Evolutionary conservation across 257 asterid species (phyloP), one percentile per base, ranked within the genome.

Genomic region (Forsythia suspensa): DNA sequence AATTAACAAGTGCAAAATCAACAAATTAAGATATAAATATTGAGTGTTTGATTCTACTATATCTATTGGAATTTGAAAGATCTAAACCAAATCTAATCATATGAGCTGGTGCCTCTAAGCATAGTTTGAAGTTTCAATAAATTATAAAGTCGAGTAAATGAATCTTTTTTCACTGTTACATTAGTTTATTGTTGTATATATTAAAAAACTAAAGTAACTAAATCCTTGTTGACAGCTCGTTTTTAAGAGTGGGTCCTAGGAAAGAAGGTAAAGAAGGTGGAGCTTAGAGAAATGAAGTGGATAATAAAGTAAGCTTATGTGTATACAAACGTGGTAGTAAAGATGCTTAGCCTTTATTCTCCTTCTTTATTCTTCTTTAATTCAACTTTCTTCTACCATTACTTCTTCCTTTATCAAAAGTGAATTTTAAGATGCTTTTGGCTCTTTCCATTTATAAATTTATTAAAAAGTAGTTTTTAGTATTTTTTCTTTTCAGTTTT

Each of bases 311-410:
- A 88, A 83, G 82, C 20, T 75, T 72, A 72, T 71, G 76, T 71
- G 59, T 67, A 75, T 71, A 39, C 44, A 75, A 73, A 41, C 73
- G 36, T 71, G 82, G 52, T 52, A 36, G 63, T 8, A 80, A 77
- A 84, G 84, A 81, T 76, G 88, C 88, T 80, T 76, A 71, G 80
- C 66, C 92, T 90, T 88, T 88, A 87, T 90, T 87, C 89, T 77
- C 76, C 84, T 29, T 72, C 86, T 87, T 85, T 88, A 82, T 82
- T 80, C 86, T 84, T 80, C 82, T 81, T 71, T 80, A 9, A 63
- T 29, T 63, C 70, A 29, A 63, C 70, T 63, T 63, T 63, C 70
- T 63, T 63, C 68, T 72, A 3, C 44, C 71, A 72, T 67, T 77
- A 42, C 74, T 71, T 72, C 59, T 73, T n/a, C 63, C 79, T 63